Evolutionary conservation across 192 early-diverging fungal species (phyloP).

Genomic region (Mortierella antarctica): DNA sequence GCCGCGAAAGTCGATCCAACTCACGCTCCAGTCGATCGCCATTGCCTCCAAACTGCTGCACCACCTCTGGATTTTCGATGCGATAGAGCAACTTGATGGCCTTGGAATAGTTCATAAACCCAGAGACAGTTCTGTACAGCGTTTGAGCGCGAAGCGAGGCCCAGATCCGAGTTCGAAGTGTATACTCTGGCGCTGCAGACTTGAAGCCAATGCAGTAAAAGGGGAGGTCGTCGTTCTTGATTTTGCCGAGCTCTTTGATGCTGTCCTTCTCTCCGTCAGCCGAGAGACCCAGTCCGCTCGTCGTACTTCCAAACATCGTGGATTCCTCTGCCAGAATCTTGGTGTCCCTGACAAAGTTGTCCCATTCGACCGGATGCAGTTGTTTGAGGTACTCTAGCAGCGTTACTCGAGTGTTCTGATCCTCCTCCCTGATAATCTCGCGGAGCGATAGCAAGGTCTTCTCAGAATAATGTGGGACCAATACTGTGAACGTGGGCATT

Average conservation of each 20-base stretch:
- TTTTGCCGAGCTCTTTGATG: constrained; percentile 67
- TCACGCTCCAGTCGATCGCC: constrained; percentile 76
- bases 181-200: constrained; percentile 82
- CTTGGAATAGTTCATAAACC: constrained; percentile 90
- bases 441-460: constrained; percentile 84
- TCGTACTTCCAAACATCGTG: constrained; percentile 45
- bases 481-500: constrained; percentile 88
- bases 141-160: constrained; percentile 88
- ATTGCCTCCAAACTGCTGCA: constrained; percentile 71
- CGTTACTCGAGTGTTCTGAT: constrained; percentile 82
- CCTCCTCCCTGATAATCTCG: constrained; percentile 87
- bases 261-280: constrained; percentile 35
- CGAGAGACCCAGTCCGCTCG: constrained; percentile 26
- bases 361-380: constrained; percentile 84
- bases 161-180: constrained; percentile 89
- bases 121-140: constrained; percentile 86
- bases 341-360: constrained; percentile 90
- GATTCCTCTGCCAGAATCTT: constrained; percentile 80
- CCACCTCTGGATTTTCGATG: constrained; percentile 83
- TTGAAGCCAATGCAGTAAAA: constrained; percentile 89
- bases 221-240: constrained; percentile 81
- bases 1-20: constrained; percentile 70
- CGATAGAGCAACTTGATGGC: constrained; percentile 84
- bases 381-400: constrained; percentile 86
- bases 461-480: constrained; percentile 88